Evolutionary conservation across 352 stramenopile genomes (phyloP).

Genomic region (Thalassiosira mediterranea): DNA sequence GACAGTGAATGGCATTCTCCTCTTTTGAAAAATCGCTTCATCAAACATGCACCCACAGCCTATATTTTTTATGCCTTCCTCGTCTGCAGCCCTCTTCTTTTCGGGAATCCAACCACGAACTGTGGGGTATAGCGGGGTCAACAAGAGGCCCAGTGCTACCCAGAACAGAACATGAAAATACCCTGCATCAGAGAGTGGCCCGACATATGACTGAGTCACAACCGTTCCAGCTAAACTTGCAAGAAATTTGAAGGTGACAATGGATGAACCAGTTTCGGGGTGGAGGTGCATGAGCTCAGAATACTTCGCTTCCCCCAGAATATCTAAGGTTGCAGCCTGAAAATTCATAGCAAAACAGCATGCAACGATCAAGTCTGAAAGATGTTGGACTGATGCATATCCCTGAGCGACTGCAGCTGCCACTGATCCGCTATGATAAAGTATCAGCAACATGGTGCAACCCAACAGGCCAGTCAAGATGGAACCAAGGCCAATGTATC

Average conservation of each 20-base stretch:
- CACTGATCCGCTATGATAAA: constrained; percentile 24
- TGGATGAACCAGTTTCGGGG: constrained; percentile 33
- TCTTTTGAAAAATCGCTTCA: constrained; percentile 16
- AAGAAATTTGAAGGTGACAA: constrained; percentile 35
- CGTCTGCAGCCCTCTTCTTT: constrained; percentile 23
- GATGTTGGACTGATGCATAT: neutral
- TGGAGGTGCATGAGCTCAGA: constrained; percentile 36
- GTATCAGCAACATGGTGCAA: constrained; percentile 13
- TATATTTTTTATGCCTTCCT: constrained; percentile 20
- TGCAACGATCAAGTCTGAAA: constrained; percentile 30
- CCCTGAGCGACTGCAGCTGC: constrained; percentile 5
- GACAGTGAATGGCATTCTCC: constrained; percentile 17
- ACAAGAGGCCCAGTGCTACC: constrained; percentile 20
- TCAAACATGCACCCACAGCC: constrained; percentile 32
- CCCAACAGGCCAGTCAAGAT: constrained; percentile 28
- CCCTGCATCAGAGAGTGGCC: constrained; percentile 24
- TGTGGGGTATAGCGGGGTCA: constrained; percentile 32
- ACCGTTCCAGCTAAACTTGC: constrained; percentile 9
- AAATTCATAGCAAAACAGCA: constrained; percentile 34
- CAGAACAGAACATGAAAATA: constrained; percentile 38
- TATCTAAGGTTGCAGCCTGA: constrained; percentile 19
- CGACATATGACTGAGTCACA: constrained; percentile 33
- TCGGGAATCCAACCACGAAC: constrained; percentile 35
- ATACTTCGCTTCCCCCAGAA: constrained; percentile 29
- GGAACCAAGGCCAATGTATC: constrained; percentile 24